These are phyloP conservation scores for Conticribra weissflogii DNA, from an alignment of 108 stramenopile species.

Conservation along the genomic window DNA sequence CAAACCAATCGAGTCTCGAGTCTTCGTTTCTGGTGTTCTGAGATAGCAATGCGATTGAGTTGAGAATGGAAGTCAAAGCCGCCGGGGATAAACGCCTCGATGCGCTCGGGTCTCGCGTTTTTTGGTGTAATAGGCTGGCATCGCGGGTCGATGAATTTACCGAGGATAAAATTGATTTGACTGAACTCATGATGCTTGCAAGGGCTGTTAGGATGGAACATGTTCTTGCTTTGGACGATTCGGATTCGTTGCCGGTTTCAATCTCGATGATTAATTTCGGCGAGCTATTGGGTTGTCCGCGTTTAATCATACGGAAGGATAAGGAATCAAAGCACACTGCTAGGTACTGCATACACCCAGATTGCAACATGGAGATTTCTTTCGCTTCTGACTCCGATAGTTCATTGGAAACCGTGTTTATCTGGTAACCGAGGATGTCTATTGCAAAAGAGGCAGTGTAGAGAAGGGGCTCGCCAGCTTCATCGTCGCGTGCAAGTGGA, in stretches of 20 bases:
- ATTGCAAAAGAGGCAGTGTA: slow-evolving; percentile 27
- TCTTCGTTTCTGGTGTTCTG: slow-evolving; percentile 26
- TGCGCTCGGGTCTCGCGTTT: not conserved
- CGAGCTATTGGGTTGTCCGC: not conserved
- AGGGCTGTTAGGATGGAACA: slow-evolving; percentile 11
- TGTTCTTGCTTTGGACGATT: no score
- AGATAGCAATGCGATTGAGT: slow-evolving; percentile 26
- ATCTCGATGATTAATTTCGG: slow-evolving; percentile 13
- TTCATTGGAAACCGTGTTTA: not conserved
- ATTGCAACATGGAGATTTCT: slow-evolving; percentile 34
- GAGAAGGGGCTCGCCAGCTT: slow-evolving; percentile 19
- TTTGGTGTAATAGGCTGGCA: no score
- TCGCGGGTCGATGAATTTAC: no score
- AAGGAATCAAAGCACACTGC: slow-evolving; percentile 28
- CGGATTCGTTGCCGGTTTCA: not conserved
- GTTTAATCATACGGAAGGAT: slow-evolving; percentile 19
- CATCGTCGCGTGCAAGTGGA: slow-evolving; percentile 26
- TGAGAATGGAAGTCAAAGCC: slow-evolving; percentile 24
- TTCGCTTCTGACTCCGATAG: not conserved
- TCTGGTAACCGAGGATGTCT: slow-evolving; percentile 21
- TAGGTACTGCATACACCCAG: slow-evolving; percentile 39
- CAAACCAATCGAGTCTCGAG: slow-evolving; percentile 22
- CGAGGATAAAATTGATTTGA: slow-evolving; percentile 9
- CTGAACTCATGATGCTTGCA: not conserved
- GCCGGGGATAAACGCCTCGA: slow-evolving; percentile 15